Evolutionary conservation across 129 eudicot species (phyloP).

Genomic region (Scalesia atractyloides): DNA sequence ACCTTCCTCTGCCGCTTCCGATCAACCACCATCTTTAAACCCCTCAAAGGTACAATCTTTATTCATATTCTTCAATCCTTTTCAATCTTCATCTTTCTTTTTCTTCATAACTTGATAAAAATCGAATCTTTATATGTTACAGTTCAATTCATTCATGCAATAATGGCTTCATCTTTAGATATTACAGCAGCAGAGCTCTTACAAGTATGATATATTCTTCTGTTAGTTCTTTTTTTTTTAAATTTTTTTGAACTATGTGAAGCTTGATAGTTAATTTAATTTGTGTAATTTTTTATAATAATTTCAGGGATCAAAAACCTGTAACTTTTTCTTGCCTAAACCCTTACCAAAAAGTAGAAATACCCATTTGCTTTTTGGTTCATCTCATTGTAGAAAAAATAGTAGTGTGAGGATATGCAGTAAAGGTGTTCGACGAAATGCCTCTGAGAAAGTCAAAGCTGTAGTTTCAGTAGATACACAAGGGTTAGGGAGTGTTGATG

Average conservation of each 20-base stretch:
- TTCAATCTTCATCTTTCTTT: background rate
- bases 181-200: slow-evolving; percentile 49
- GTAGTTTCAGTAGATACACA: slow-evolving; percentile 53
- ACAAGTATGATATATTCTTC: slow-evolving; percentile 42
- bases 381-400: slow-evolving; percentile 20
- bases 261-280: background rate
- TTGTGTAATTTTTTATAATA: background rate
- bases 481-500: slow-evolving; percentile 36
- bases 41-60: background rate
- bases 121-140: background rate
- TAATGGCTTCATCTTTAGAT: slow-evolving; percentile 49
- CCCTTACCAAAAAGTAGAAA: slow-evolving; percentile 43
- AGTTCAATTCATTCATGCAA: slow-evolving; percentile 14
- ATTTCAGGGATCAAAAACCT: slow-evolving; percentile 53
- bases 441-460: slow-evolving; percentile 47
- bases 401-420: slow-evolving; percentile 27
- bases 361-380: slow-evolving; percentile 35
- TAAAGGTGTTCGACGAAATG: slow-evolving; percentile 31
- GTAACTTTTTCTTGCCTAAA: slow-evolving; percentile 53
- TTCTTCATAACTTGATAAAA: slow-evolving; percentile 8
- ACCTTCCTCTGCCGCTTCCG: slow-evolving; percentile 11
- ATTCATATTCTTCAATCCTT: background rate
- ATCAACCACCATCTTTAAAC: background rate
- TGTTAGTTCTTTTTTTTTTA: background rate
- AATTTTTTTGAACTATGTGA: no score